Evolutionary conservation across 176 grass and related monocot genomes (phyloP).

Genomic region (Poa annua): DNA sequence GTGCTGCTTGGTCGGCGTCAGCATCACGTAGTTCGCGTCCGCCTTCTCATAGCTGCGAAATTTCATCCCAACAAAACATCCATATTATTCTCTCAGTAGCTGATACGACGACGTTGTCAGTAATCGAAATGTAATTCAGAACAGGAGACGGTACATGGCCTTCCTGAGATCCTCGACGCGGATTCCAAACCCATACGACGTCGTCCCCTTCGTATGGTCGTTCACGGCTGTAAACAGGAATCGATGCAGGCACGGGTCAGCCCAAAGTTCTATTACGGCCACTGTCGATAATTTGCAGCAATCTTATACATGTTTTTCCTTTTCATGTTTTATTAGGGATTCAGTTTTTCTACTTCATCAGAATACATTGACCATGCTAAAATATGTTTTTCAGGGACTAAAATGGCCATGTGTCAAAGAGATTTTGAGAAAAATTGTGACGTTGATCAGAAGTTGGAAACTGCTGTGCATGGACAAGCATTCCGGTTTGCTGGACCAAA

Average conservation of each 20-base stretch:
- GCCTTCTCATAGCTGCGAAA: constrained; percentile 82
- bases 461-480: too few relatives aligned
- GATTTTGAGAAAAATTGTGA: too few relatives aligned
- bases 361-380: background rate
- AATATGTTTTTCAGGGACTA: too few relatives aligned
- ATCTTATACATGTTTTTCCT: background rate
- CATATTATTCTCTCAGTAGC: background rate
- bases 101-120: too few relatives aligned
- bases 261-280: background rate
- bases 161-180: constrained; percentile 88
- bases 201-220: constrained; percentile 67
- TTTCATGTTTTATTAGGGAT: background rate
- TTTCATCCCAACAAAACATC: background rate
- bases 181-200: constrained; percentile 81
- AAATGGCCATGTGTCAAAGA: too few relatives aligned
- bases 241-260: background rate
- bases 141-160: constrained; percentile 57
- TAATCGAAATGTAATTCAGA: background rate
- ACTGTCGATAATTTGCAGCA: background rate
- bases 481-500: too few relatives aligned
- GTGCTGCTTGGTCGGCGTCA: constrained; percentile 94
- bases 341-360: background rate
- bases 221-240: constrained; percentile 62
- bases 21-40: constrained; percentile 91
- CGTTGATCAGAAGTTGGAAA: too few relatives aligned